These are phyloP conservation scores for Lachancea meyersii DNA, from an alignment of 805 yeast genomes.

Conservation along the genomic window DNA sequence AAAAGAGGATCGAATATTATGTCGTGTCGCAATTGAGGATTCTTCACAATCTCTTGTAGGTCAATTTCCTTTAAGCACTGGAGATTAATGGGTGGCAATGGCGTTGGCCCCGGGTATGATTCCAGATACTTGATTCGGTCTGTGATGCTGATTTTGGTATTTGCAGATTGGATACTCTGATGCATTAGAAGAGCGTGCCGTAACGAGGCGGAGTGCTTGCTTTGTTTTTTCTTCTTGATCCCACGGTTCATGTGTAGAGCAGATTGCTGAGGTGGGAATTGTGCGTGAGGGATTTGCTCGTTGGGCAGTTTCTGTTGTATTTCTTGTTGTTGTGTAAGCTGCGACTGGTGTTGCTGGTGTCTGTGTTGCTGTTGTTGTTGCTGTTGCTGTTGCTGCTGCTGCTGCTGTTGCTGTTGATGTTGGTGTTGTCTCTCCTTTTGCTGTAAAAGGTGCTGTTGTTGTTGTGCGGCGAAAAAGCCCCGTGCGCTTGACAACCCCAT, in stretches of 20 bases:
- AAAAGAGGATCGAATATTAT: slow-evolving; percentile 86
- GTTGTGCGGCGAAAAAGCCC: slow-evolving; percentile 6
- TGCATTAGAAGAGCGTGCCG: slow-evolving; percentile 18
- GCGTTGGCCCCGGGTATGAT: slow-evolving; percentile 34
- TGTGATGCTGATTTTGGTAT: slow-evolving; percentile 18
- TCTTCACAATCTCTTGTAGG: slow-evolving; percentile 77
- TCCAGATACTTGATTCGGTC: slow-evolving; percentile 23
- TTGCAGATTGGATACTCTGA: slow-evolving; percentile 13
- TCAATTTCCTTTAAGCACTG: slow-evolving; percentile 82
- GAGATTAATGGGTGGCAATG: slow-evolving; percentile 76
- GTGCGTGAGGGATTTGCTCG: slow-evolving; percentile 8
- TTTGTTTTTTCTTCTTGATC: slow-evolving; percentile 9
- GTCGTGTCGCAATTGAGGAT: slow-evolving; percentile 90
- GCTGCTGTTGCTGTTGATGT: slow-evolving; percentile 10
- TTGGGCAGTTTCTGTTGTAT: not conserved
- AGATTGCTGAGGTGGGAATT: slow-evolving; percentile 13
- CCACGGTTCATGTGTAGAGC: slow-evolving; percentile 7
- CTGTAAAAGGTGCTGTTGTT: not conserved
- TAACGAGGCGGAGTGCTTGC: slow-evolving; percentile 8
- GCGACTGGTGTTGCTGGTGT: slow-evolving; percentile 10
- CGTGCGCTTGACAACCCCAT: slow-evolving; percentile 7
- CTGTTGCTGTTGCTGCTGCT: slow-evolving; percentile 8
- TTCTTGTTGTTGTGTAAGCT: slow-evolving; percentile 12
- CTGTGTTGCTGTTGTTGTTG: slow-evolving; percentile 8
- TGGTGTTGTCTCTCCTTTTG: not conserved